Evolutionary conservation across 306 rosid species (phyloP), one percentile per base, ranked within the genome.

Genomic region (Dalbergia cultrata): DNA sequence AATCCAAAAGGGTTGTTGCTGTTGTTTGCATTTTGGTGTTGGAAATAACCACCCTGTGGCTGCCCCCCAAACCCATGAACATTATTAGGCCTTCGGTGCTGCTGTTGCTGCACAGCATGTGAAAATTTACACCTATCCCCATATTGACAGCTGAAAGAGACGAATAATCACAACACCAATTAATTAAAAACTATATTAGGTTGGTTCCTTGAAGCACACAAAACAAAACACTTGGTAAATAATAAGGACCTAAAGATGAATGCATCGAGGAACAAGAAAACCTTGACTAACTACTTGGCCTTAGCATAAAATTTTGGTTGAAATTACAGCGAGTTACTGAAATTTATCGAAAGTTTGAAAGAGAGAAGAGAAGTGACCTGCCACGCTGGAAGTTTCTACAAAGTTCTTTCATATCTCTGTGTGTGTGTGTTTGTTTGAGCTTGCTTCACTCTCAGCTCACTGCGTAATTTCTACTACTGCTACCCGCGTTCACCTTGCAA

Each of bases 61-160:
- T 0, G 87, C 43, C 56, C 70, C 45, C 85, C 90, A 76, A 83
- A 76, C 2, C 81, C 81, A 47, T 39, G 62, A 74, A 8, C 63
- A 50, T n/a, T 50, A 50, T n/a, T 88, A 37, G 90, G 47, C 71
- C 80, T 91, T 17, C 84, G 87, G 62, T 84, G 87, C 66, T 84
- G 91, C 57, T 80, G 97, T 69, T 84, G 94, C 50, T 16, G 70
- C 19, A 7, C 26, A 5, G 10, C 89, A 62, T 95, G 99, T 43
- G 84, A 64, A 84, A 18, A 88, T 75, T 49, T 90, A 81, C 99
- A 95, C 74, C 90, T 67, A n/a, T 87, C 94, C 9, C 99, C 99
- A 59, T 65, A 93, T 34, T 70, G 84, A 67, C 99, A 95, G 67
- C 97, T 94, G 97, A 85, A 83, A 86, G 13, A 54, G 4, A 68